Conservation (phyloP, 2,329 filamentous ascomycete species). For the Teratosphaeria pseudoeucalypti region DNA sequence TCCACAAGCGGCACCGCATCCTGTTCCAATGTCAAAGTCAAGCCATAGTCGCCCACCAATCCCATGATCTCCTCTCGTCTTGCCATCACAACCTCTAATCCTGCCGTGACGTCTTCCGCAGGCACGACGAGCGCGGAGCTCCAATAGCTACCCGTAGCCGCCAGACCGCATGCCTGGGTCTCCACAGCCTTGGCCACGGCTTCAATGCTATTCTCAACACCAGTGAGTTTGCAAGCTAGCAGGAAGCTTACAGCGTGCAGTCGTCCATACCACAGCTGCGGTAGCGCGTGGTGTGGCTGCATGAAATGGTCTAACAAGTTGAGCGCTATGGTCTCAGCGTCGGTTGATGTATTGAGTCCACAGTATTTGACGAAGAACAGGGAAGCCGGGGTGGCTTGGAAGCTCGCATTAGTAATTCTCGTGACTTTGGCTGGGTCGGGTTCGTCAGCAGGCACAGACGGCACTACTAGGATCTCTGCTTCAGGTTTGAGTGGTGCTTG, state of each 20-base stretch:
- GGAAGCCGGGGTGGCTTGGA: neutral
- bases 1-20: neutral
- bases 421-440: neutral
- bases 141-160: neutral
- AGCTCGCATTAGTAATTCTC: neutral
- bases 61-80: neutral
- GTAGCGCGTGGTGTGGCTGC: neutral
- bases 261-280: neutral
- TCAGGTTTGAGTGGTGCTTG: neutral
- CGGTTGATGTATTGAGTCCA: constrained; percentile 1
- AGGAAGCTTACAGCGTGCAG: constrained; percentile 5
- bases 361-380: constrained; percentile 1
- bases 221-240: constrained; percentile 4
- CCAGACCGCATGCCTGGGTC: neutral
- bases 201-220: constrained; percentile 4
- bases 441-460: neutral
- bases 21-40: neutral
- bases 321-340: constrained; percentile 5
- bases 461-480: neutral
- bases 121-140: neutral
- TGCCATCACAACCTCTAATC: neutral
- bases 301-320: constrained; percentile 7
- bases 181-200: constrained; percentile 1
- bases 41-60: neutral
- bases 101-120: neutral